Percentiles rank a stretch among this genome's conserved stretches.
These are phyloP conservation scores for Microbotryum saponariae DNA, from an alignment of 1,284 basidiomycete species.

Conservation along the genomic window DNA sequence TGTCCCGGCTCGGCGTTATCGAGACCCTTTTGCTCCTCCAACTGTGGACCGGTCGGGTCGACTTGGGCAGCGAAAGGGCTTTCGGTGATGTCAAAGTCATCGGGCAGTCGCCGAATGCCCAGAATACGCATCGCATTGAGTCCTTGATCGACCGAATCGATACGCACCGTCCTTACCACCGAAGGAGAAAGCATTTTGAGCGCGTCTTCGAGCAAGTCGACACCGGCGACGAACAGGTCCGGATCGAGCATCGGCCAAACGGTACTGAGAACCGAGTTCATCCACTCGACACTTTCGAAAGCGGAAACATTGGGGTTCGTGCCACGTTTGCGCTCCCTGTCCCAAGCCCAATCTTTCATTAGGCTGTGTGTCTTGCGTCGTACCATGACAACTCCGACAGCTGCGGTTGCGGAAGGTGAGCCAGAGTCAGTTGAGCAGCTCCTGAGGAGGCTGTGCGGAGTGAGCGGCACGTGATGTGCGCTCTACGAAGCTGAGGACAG, in stretches of 20 bases:
- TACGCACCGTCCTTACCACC: background rate
- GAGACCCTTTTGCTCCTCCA: background rate
- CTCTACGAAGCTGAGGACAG: background rate
- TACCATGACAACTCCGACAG: background rate
- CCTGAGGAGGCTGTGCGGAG: too few species aligned
- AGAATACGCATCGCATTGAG: conserved; percentile 3
- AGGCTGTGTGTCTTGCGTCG: background rate
- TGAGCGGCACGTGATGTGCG: too few species aligned
- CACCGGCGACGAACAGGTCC: conserved; percentile 5
- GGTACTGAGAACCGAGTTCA: conserved; percentile 2
- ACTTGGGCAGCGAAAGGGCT: background rate
- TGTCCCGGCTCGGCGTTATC: background rate
- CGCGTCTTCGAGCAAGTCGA: conserved; percentile 18
- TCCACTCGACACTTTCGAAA: conserved; percentile 12
- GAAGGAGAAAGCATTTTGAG: conserved; percentile 6
- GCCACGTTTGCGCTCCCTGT: background rate
- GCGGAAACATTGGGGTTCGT: background rate
- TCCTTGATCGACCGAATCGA: conserved; percentile 7
- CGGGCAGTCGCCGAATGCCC: background rate
- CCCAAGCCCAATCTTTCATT: conserved; percentile 3
- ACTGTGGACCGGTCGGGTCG: background rate
- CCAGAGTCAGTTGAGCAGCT: background rate
- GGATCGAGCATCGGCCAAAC: conserved; percentile 15
- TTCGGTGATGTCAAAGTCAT: background rate
- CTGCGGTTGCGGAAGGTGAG: background rate